Evolutionary conservation across 2,329 filamentous ascomycete species (phyloP), one percentile per base, ranked within the genome.

Genomic region (Ascochyta rabiei): DNA sequence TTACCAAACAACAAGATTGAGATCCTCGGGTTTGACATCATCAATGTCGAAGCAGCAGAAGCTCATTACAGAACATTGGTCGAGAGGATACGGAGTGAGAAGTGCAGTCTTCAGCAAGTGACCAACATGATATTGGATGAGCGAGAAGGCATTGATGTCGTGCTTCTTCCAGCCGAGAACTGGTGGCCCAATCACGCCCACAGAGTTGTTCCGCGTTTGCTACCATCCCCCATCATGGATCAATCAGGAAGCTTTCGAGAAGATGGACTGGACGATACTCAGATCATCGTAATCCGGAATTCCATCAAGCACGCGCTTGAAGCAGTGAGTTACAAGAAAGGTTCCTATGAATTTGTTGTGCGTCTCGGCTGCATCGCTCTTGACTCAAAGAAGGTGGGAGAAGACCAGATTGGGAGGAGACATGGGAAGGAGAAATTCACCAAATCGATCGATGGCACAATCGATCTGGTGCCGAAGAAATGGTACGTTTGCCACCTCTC

Each of bases 161-260:
- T 57, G 1, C 53, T 71, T 3, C 46, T 62, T 15, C 28, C 40
- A 41, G 55, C 59, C n/a, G 59, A 62, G 0, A 9, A 28, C 2
- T 72, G 69, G 71, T 72, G 70, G 69, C 71, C 71, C 0, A 50
- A 56, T 16, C 40, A 33, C 5, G 24, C 33, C 7, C 56, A 67
- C n/a, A 48, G 16, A 3, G 42, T 71, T 16, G 58, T 67, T 8
- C 70, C 71, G 35, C 63, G 56, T 7, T 57, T 72, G 2, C 2
- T 65, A 6, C 21, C 54, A 4, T 48, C 58, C 10, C 34, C 31
- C 0, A 62, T 68, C 37, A 69, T 68, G 59, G 47, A 64, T 13
- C 40, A 57, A 8, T 52, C 61, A 5, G 68, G 66, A 28, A 58
- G 39, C 8, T 73, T 68, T 40, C 64, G 69, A 16, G 37, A 57